Evolutionary conservation across 257 asterid genomes (phyloP).

Genomic region (Paraleonurus japonicus): DNA sequence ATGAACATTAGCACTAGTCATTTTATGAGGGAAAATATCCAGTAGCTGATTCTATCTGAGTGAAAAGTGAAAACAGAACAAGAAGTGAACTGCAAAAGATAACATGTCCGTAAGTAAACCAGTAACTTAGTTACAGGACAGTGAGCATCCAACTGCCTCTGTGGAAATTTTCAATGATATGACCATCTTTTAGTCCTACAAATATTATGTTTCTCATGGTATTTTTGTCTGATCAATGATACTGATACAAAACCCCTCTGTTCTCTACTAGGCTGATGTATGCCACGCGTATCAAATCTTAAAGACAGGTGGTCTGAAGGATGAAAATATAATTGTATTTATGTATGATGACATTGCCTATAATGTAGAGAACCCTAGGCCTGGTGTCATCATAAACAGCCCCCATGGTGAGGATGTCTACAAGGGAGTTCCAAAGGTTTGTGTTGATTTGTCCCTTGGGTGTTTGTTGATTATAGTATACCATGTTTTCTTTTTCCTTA

Average conservation of each 20-base stretch:
- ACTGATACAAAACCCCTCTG: constrained; percentile 24
- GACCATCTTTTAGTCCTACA: not conserved
- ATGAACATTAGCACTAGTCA: not conserved
- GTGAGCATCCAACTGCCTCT: not conserved
- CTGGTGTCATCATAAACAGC: constrained; percentile 82
- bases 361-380: constrained; percentile 73
- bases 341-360: constrained; percentile 95
- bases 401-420: constrained; percentile 89
- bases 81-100: not conserved
- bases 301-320: constrained; percentile 84
- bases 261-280: constrained; percentile 74
- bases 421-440: constrained; percentile 94
- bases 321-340: constrained; percentile 83
- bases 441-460: constrained; percentile 13
- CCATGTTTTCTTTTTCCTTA: constrained; percentile 25
- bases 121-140: not conserved
- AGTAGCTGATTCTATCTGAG: not conserved
- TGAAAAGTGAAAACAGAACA: not conserved
- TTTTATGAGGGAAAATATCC: not conserved
- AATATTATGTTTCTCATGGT: not conserved
- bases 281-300: constrained; percentile 94
- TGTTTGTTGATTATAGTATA: constrained; percentile 11
- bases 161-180: not conserved
- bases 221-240: constrained; percentile 7
- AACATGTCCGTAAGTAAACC: not conserved